Evolutionary conservation across 2,329 filamentous ascomycete genomes (phyloP).

Genomic region (Lecanosticta acicola): DNA sequence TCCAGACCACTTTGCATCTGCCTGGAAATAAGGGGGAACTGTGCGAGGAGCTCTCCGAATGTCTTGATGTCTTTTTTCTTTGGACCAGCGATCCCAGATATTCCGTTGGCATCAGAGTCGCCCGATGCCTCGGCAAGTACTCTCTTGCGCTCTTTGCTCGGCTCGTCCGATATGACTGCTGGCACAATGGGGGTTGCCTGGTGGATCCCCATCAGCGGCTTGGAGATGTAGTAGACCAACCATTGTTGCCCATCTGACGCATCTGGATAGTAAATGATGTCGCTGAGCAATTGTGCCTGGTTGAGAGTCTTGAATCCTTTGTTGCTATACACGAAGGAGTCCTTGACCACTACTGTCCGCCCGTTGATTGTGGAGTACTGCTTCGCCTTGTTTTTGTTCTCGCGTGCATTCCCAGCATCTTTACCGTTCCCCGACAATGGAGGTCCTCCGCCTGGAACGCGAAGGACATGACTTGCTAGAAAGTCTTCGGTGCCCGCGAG

Average conservation of each 20-base stretch:
- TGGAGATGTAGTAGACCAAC: conserved; percentile 94
- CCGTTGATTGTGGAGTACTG: conserved; percentile 92
- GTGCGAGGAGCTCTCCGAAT: conserved; percentile 81
- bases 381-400: conserved; percentile 86
- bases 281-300: conserved; percentile 79
- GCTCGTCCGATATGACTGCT: conserved; percentile 46
- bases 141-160: conserved; percentile 30
- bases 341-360: conserved; percentile 88
- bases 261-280: conserved; percentile 83
- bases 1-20: conserved; percentile 95
- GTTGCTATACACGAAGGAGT: conserved; percentile 87
- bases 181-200: conserved; percentile 68
- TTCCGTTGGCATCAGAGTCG: conserved; percentile 12
- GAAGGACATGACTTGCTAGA: conserved; percentile 90
- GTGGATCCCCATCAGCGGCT: conserved; percentile 75
- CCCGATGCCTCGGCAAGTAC: conserved; percentile 28
- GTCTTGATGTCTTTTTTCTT: conserved; percentile 86
- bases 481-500: conserved; percentile 89
- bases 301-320: conserved; percentile 96
- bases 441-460: conserved; percentile 58
- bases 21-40: conserved; percentile 90
- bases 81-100: conserved; percentile 42
- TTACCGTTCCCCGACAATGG: conserved; percentile 42
- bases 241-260: conserved; percentile 86
- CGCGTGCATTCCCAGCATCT: conserved; percentile 59